Evolutionary conservation across 192 early-diverging fungal species (phyloP), one percentile per base, ranked within the genome.

Genomic region (Cetraspora pellucida): DNA sequence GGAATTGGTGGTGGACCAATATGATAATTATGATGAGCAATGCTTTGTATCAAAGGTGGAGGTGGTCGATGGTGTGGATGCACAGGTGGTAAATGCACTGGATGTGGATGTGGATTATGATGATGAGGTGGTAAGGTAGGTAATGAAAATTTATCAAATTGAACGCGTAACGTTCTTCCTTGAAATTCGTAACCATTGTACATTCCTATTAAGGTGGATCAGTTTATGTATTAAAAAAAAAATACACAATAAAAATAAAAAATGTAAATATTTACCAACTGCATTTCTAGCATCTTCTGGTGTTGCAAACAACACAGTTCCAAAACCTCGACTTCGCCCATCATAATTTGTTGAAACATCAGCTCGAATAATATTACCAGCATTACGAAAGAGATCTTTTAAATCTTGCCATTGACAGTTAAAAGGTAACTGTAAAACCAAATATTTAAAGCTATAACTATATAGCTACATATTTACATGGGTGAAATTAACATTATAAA

Each of bases 401-500:
- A 95, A 81, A 69, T 95, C 93, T 71, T 93, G 90, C 93, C 92
- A 94, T 70, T 92, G 89, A 55, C 90, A 89, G 66, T 84, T 86
- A 76, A 90, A 93, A 14, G 91, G 89, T 23, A 95, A 82, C 86
- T 87, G 73, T 72, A 10, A 1, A 37, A 1, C 37, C 0, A 37
- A 37, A 7, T 37, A 6, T 37, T 37, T 37, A 37, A 37, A 37
- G 1, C 3, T 37, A 37, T 37, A 37, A 37, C 1, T 2, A 37
- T 37, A 37, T 37, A n/a, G n/a, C n/a, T n/a, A n/a, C n/a, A n/a
- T n/a, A n/a, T n/a, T n/a, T n/a, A n/a, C n/a, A 37, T 37, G 31
- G 31, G 31, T 37, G 31, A 37, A 37, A 7, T 37, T 1, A 37
- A 1, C n/a, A n/a, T n/a, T n/a, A n/a, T n/a, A n/a, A n/a, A n/a